phyloP scores from a whole-genome alignment of 2,329 filamentous ascomycete genomes.

The Epicoccum nigrum region DNA sequence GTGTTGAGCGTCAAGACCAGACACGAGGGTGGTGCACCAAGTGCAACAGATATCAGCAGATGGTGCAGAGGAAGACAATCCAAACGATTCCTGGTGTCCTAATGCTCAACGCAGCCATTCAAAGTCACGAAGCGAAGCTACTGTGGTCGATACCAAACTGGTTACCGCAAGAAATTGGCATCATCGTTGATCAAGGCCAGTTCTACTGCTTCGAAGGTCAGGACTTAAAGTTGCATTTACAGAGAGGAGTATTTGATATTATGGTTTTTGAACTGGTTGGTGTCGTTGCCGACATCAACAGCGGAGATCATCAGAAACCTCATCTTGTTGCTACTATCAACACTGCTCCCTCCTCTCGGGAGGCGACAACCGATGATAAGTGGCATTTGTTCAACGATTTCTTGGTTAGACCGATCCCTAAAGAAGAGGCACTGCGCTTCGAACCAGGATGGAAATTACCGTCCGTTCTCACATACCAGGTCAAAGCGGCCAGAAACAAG shows the following conservation, averaged over 20 bases:
- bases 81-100: conserved; percentile 83
- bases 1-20: conserved; percentile 86
- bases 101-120: conserved; percentile 81
- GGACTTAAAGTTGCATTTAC: conserved; percentile 79
- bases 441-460: conserved; percentile 92
- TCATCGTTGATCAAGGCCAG: conserved; percentile 88
- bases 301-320: conserved; percentile 80
- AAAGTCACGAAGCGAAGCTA: conserved; percentile 73
- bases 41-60: conserved; percentile 88
- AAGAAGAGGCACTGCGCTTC: conserved; percentile 86
- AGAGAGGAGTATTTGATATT: conserved; percentile 79
- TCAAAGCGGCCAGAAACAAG: conserved; percentile 78
- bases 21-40: conserved; percentile 92
- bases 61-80: conserved; percentile 83
- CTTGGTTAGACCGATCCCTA: conserved; percentile 78
- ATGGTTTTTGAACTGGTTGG: conserved; percentile 91
- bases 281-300: conserved; percentile 87
- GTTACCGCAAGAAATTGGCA: conserved; percentile 91
- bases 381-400: conserved; percentile 99
- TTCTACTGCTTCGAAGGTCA: conserved; percentile 95
- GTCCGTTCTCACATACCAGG: conserved; percentile 84
- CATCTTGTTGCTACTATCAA: conserved; percentile 93
- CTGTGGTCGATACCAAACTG: conserved; percentile 90
- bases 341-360: conserved; percentile 70
- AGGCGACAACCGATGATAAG: conserved; percentile 66